Base-by-base conservation (phyloP, 2,329 filamentous ascomycete species). In the Colletotrichum sojae region DNA sequence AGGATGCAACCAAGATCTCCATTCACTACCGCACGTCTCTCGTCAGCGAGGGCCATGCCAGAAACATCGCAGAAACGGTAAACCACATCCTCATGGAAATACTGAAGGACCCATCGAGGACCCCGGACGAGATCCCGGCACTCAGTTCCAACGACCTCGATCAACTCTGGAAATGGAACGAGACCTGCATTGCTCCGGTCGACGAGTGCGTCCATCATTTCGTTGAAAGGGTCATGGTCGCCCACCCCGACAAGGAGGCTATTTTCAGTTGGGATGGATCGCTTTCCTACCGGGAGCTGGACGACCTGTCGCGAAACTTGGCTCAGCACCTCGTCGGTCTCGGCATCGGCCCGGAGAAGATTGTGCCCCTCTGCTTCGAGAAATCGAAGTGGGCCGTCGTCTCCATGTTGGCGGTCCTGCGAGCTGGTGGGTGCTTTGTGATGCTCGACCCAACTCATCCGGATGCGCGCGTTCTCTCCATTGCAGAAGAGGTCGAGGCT, bases 21-120 rank as follows among this genome's bases (percentile, higher is more conserved):
- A 52, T 61, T 6, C 58, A 61, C n/a, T 71, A 75, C 10, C 49
- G 72, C 0, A 46, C 76, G 0, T 53, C 55, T 16, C 22, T 46
- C 6, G 48, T 65, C 63, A 59, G 58, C 48, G 64, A 75, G 10
- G 73, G 73, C 1, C 66, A 71, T 13, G 73, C 78, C 2, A 78
- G 75, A 65, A 77, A 79, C 51, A 79, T 78, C 25, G 74, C 74
- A 0, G 66, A 79, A 1, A 77, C 78, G 0, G 71, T 79, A 31
- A 78, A 78, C 13, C 74, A 78, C 51, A 43, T 63, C 39, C 45
- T 67, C 55, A 72, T 22, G 4, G 63, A 65, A 39, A 45, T 54
- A 25, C 16, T 65, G 1, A 31, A 16, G 6, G 48, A 46, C n/a
- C 55, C 40, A 53, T 71, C 46, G 22, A 69, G 40, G 10, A 48